Evolutionary conservation across 495 filamentous ascomycete species (phyloP).

Genomic region (Pyronema domesticum): DNA sequence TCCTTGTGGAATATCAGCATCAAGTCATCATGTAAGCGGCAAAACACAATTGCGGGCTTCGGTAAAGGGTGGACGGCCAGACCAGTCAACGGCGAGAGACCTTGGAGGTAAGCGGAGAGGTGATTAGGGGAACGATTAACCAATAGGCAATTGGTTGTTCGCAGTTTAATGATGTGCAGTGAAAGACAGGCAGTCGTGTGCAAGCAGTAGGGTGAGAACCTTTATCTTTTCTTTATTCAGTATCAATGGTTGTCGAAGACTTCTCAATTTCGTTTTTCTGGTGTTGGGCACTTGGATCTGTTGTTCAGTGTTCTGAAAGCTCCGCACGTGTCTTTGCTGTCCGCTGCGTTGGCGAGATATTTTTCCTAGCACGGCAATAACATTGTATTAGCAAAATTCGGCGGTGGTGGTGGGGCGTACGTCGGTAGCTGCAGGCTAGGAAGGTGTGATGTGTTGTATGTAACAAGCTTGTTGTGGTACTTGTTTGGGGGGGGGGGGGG

Average conservation of each 20-base stretch:
- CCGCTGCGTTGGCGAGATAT: slow-evolving; percentile 1
- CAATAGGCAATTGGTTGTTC: slow-evolving; percentile 1
- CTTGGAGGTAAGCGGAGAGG: background rate
- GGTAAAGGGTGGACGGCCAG: background rate
- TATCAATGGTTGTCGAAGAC: background rate
- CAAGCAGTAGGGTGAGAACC: slow-evolving; percentile 1
- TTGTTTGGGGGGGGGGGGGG: too few species aligned
- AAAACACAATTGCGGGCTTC: background rate
- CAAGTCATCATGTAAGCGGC: slow-evolving; percentile 7
- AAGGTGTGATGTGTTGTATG: background rate
- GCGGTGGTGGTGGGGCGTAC: background rate
- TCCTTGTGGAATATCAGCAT: slow-evolving; percentile 22
- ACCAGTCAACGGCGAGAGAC: background rate
- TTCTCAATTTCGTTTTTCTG: slow-evolving; percentile 1
- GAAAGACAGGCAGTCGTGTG: slow-evolving; percentile 3
- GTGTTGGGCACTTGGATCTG: slow-evolving; percentile 1
- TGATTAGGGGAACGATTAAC: background rate
- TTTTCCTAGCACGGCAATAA: background rate
- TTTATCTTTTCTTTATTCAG: slow-evolving; percentile 3
- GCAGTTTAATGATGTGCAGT: background rate
- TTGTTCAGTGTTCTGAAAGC: background rate
- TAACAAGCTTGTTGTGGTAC: background rate
- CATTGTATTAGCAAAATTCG: background rate
- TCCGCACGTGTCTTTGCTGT: background rate
- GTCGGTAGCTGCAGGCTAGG: background rate